Conservation (phyloP, 208 protist genomes). For the Acanthamoeba lenticulata region DNA sequence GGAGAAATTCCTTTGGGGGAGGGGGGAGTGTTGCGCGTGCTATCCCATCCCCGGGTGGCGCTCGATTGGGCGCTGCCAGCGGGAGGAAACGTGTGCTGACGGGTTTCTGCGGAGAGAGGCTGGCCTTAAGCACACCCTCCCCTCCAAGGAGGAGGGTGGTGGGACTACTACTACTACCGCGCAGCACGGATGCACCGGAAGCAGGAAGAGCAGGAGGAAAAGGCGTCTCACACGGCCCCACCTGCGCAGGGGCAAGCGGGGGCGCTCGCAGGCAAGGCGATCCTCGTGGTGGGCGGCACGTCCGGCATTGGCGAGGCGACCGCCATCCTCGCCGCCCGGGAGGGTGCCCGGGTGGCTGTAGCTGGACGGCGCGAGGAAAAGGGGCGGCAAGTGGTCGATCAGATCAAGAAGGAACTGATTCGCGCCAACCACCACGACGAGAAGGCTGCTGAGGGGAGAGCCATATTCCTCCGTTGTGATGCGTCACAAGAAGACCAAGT, state of each 20-base stretch:
- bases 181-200: too few species aligned
- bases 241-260: neutral
- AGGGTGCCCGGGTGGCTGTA: conserved; percentile 44
- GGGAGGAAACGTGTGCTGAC: too few species aligned
- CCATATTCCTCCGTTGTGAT: neutral
- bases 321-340: neutral
- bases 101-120: too few species aligned
- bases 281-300: conserved; percentile 68
- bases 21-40: too few species aligned
- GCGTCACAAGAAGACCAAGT: neutral
- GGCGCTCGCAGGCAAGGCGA: conserved; percentile 59
- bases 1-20: too few species aligned
- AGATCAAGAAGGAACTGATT: neutral
- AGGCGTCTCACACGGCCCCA: too few species aligned
- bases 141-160: too few species aligned
- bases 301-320: conserved; percentile 65
- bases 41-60: too few species aligned
- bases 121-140: too few species aligned
- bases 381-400: neutral
- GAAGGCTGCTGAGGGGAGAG: neutral
- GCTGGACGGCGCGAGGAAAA: conserved; percentile 55
- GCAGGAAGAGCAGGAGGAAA: neutral
- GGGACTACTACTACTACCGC: too few species aligned
- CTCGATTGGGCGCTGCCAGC: too few species aligned
- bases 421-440: too few species aligned